Percentiles rank a stretch among this genome's conserved stretches.
Conservation (phyloP, 768 basidiomycete genomes). For the Antrodiella citrinella region DNA sequence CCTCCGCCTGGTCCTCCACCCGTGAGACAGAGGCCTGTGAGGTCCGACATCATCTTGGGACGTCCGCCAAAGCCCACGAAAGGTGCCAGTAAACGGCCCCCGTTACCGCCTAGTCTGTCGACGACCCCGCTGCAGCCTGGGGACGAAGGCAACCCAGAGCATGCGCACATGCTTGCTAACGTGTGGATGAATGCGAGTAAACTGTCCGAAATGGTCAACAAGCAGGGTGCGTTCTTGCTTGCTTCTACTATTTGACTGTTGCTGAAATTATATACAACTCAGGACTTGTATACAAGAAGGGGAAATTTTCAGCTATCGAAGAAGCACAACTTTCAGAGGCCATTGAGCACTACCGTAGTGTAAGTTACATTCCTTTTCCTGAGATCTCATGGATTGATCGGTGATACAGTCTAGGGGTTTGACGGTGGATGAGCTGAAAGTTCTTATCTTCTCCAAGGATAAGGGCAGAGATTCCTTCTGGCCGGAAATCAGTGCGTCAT, state of each 20-base stretch:
- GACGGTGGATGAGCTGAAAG: conserved; percentile 43
- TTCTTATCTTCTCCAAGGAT: conserved; percentile 62
- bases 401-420: conserved; percentile 26
- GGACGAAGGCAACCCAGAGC: conserved; percentile 40
- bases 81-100: conserved; percentile 5
- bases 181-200: conserved; percentile 73
- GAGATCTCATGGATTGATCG: background rate
- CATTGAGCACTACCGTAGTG: conserved; percentile 53
- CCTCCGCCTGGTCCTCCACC: conserved; percentile 24
- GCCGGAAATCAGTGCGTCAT: conserved; percentile 65
- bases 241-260: background rate
- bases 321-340: conserved; percentile 57
- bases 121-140: conserved; percentile 17
- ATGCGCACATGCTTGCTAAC: conserved; percentile 63
- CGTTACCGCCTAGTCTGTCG: conserved; percentile 1
- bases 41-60: conserved; percentile 36
- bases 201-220: conserved; percentile 58
- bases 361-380: conserved; percentile 25
- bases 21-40: conserved; percentile 33
- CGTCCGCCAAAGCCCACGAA: conserved; percentile 27
- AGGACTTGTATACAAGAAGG: conserved; percentile 86
- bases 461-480: conserved; percentile 66
- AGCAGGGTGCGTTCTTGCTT: conserved; percentile 44
- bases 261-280: conserved; percentile 3
- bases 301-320: conserved; percentile 78